Percentiles rank a stretch among this genome's conserved stretches.
Evolutionary conservation across 345 rosid genomes (phyloP).

Genomic region (Conringia planisiliqua): DNA sequence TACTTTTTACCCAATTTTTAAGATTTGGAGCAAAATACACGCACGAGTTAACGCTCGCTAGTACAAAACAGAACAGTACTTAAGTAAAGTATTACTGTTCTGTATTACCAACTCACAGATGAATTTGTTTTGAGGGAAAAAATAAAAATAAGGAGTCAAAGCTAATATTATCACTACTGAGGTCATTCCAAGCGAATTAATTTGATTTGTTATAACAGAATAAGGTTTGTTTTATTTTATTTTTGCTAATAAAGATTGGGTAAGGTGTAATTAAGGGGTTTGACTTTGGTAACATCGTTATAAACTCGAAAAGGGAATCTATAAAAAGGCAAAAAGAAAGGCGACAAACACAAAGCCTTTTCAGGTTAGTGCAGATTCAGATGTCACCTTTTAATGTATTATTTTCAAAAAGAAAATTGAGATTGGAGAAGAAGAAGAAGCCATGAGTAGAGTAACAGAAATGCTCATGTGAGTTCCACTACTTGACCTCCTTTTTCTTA

Average conservation of each 20-base stretch:
- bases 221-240: neutral
- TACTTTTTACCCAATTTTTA: neutral
- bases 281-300: constrained; percentile 26
- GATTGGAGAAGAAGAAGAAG: neutral
- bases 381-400: neutral
- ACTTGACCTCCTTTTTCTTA: neutral
- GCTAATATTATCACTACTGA: neutral
- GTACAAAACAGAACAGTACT: too few relatives aligned
- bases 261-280: neutral
- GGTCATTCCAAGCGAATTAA: neutral
- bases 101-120: too few relatives aligned
- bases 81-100: too few relatives aligned
- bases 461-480: constrained; percentile 6
- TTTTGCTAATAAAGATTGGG: neutral
- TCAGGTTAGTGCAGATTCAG: constrained; percentile 16
- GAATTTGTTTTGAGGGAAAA: too few relatives aligned
- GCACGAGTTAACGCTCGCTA: neutral
- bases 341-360: constrained; percentile 4
- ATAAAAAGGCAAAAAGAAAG: neutral
- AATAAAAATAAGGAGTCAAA: too few relatives aligned
- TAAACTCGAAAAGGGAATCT: constrained; percentile 21
- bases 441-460: neutral
- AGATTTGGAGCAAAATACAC: neutral
- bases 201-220: neutral
- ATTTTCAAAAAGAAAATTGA: neutral